Base-by-base conservation (phyloP, 2,329 filamentous ascomycete genomes). In the Talaromyces rugulosus region DNA sequence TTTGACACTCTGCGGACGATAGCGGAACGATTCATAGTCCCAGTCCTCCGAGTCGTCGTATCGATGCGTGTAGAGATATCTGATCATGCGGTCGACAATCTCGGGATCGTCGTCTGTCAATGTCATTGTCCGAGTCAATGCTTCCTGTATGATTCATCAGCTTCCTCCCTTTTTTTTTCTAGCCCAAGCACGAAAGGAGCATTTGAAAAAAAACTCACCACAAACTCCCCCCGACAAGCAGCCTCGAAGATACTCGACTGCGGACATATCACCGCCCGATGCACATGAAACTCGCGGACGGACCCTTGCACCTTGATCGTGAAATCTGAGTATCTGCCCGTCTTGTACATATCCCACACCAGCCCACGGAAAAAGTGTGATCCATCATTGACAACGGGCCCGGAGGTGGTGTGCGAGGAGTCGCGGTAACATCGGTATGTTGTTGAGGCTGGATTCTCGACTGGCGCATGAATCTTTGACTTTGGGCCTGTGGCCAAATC, bases 181-280 rank as follows among this genome's bases (percentile, higher is more conserved):
- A 23, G 23, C 23, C 23, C 23, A 28, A 33, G 28, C 16, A 9
- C 1, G 53, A 9, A 14, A 34, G 12, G 33, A 11, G 3, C 23
- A 23, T 23, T 23, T 23, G 23, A 50, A 3, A 9, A 14, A 8
- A 28, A 23, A 58, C 59, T 51, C 62, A 65, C 64, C 16, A 56
- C 58, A 53, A 66, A 66, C 18, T 40, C 40, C 11, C 64, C 63
- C n/a, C 59, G 62, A 60, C 63, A 63, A 34, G 64, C 64, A 50
- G 59, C 59, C 34, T 65, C 63, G 23, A 66, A 62, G 14, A 65
- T 62, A 5, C 52, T 53, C 1, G 63, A 65, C 44, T 66, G 63
- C 14, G 63, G 55, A 59, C 64, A 66, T 34, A 66, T 60, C 16
- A 66, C 57, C 5, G 63, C 63, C 11, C 61, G 61, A 42, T 66